Base-by-base conservation (phyloP, 176 grass and related monocot species). In the Melocanna baccifera region DNA sequence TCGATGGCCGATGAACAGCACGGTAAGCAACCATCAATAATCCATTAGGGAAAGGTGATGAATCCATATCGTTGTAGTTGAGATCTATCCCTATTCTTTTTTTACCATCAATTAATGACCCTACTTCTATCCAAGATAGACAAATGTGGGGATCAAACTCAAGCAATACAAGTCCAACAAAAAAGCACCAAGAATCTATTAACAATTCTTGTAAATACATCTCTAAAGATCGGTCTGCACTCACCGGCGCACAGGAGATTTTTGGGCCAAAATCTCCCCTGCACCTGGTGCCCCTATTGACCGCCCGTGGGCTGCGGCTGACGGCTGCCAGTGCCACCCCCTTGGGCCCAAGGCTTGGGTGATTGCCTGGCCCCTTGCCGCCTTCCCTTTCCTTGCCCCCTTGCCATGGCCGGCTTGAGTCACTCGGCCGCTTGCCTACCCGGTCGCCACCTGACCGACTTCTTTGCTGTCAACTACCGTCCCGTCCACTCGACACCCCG, bases 251-350 rank as follows among this genome's bases (percentile, higher is more conserved):
- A 67, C 56, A 68, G 18, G 32, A 42, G 41, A 18, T 82, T 76
- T 80, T 22, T 16, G 79, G 88, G 84, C 2, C 74, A 83, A 86
- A 90, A 84, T 79, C 69, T 79, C 26, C 73, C 84, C 50, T 7
- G 6, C 6, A 1, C 32, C 32, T 3, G 32, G 0, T 4, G 32
- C 32, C 32, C 3, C 3, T 34, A 1, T 3, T 34, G 32, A 3
- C 32, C 4, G 32, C 32, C 29, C 2, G 2, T 30, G 29, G 29
- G 29, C 29, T 30, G 2, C 29, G 0, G 0, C 30, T 32, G n/a
- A 32, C 30, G 1, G 30, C 30, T n/a, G n/a, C n/a, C n/a, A 32
- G 30, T 32, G 1, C 30, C 30, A 2, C 30, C 30, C 30, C 30
- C 30, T 32, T 32, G 30, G 30, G 1, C n/a, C 30, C 3, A 3